Evolutionary conservation across 2,329 filamentous ascomycete genomes (phyloP), one percentile per base, ranked within the genome.

Genomic region (Diaporthe eres): DNA sequence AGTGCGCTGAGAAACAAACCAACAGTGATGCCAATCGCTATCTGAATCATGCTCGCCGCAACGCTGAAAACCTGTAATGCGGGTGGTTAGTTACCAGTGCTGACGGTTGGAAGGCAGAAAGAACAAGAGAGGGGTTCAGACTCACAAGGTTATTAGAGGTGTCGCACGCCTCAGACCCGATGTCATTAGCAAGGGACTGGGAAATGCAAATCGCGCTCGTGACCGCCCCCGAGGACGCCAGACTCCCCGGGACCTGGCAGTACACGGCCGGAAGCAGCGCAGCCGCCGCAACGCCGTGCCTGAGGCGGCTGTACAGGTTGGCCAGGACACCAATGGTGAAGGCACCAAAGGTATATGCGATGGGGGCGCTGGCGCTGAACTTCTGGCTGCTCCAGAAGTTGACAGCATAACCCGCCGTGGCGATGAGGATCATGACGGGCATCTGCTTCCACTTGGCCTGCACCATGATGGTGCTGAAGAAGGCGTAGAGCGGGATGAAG

Each of bases 261-360:
- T 97, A 97, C 77, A 98, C 97, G 7, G 94, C 95, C 0, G 95
- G 95, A 9, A 98, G 86, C 88, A 98, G 94, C 1, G 94, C 93
- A 0, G 95, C 94, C 0, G 95, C 95, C 0, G 95, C 95, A 2
- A 98, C 90, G 2, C 94, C 94, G 82, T 96, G 95, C 22, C 91
- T 90, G 22, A 92, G 84, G 2, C 94, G 90, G 19, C 93, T 93
- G 85, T 97, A 96, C 2, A 95, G 81, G 79, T 97, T 97, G 3
- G 94, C 94, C 67, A 95, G 85, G 44, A 96, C 89, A 17, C 95
- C 95, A 22, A 97, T 91, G 1, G 91, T 90, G 70, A 97, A 88
- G 0, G 95, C 94, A 42, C 94, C 94, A 2, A 97, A 88, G 51
- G 94, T 94, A 83, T 94, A 95, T 71, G 92, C 92, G 47, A 97